Evolutionary conservation across 1,284 basidiomycete species (phyloP), one percentile per base, ranked within the genome.

Genomic region (Coniferiporia weirii): DNA sequence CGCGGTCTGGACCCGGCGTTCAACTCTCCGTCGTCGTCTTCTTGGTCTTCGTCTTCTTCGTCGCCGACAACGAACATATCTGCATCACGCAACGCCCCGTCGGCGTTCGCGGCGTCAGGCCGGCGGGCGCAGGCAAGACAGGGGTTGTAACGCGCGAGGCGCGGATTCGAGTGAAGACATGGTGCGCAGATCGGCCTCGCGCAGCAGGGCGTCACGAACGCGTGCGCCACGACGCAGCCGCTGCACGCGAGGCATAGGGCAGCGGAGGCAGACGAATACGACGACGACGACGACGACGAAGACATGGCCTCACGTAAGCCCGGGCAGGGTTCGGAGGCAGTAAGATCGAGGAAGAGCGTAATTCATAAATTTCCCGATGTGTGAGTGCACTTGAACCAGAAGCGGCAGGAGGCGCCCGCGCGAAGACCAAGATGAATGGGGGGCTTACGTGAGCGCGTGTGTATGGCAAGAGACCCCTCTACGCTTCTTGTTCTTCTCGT

Each of bases 21-120:
- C 17, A 34, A 40, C 32, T 47, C 45, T 34, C 38, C 47, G 8
- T 53, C 64, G 17, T 63, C 64, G 13, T 68, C 66, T 7, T 71
- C 67, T 36, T 71, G 73, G 7, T 82, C 79, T 6, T 79, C 79
- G 15, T 83, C 81, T 0, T 80, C 79, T 43, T 82, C 82, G 54
- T 84, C 84, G 12, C 82, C 87, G 3, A 90, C 64, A 0, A 84
- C 73, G 68, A 86, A 89, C 0, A 79, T 77, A 64, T 83, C 83
- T 62, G 81, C 78, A 60, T 85, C 85, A 57, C 75, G 71, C 36
- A 82, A 63, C 9, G 75, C 76, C 3, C 81, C 83, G 63, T 84
- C 78, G 6, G 84, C 38, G 65, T 85, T 85, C 19, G 61, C 72
- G 7, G 78, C 78, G 35, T 70, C 2, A 83, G 77, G 9, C 84